Evolutionary conservation across 805 yeast species (phyloP).

Genomic region (Wickerhamomyces sydowiorum): DNA sequence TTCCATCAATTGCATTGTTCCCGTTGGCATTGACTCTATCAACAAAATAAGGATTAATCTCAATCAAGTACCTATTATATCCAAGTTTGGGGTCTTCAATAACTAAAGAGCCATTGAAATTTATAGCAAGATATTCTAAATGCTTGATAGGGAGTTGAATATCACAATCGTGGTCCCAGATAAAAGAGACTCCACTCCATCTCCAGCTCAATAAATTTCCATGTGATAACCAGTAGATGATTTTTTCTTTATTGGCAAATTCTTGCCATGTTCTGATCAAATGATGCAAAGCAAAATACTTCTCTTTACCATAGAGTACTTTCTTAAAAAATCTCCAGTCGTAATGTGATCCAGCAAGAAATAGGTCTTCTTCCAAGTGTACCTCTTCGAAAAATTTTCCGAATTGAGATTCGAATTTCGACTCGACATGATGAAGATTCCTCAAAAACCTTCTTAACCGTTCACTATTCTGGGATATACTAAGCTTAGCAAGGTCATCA

Average conservation of each 20-base stretch:
- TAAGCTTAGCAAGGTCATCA: not conserved
- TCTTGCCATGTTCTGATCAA: constrained; percentile 41
- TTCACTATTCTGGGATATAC: not conserved
- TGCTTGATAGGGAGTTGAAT: constrained; percentile 44
- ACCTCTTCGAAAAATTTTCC: constrained; percentile 6
- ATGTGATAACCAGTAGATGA: constrained; percentile 50
- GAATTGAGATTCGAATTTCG: not conserved
- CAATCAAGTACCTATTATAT: constrained; percentile 41
- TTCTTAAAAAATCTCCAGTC: constrained; percentile 55
- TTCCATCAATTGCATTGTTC: constrained; percentile 47
- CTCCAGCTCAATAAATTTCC: constrained; percentile 52
- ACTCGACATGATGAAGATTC: not conserved
- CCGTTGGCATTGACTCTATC: constrained; percentile 43
- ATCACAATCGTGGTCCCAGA: constrained; percentile 54
- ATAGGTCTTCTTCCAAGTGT: not conserved
- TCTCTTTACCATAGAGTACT: constrained; percentile 30
- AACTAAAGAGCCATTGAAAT: constrained; percentile 39
- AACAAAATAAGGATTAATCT: constrained; percentile 37
- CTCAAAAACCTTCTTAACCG: not conserved
- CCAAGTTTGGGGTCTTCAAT: constrained; percentile 35
- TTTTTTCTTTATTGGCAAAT: constrained; percentile 34
- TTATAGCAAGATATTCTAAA: constrained; percentile 33
- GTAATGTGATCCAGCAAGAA: constrained; percentile 29
- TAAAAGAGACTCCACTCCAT: constrained; percentile 47
- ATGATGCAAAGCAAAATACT: constrained; percentile 25